Evolutionary conservation across 345 rosid species (phyloP), one percentile per base, ranked within the genome.

Genomic region (Streptanthus diversifolius): DNA sequence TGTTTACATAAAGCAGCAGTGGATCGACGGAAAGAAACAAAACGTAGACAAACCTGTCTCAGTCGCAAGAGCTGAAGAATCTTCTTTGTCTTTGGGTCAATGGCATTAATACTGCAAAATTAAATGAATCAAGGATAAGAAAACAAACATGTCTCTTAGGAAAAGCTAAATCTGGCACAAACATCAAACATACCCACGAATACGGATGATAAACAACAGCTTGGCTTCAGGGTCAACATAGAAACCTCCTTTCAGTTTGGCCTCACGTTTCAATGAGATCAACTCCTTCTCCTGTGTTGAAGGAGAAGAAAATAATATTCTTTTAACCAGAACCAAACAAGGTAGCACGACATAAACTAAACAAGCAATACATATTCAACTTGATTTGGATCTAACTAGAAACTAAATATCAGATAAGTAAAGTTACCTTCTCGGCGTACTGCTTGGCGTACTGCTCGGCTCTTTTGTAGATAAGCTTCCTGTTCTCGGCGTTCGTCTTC

Each of bases 161-260:
- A 68, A 68, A 75, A 60, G 68, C 1, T 14, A 19, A 22, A 65
- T 3, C 14, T 2, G 15, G 19, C 24, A 33, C 0, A 7, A 33
- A 8, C 2, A 4, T 8, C 0, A 47, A 0, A 63, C 85, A 54
- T 79, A 90, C 98, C 96, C 95, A 63, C 87, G 91, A 22, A 90
- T 93, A 41, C 98, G 85, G 68, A 90, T 53, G 53, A 90, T 87
- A 61, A 89, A 93, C 79, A 93, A 35, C 2, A 89, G 89, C 80
- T 89, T 93, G 10, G 97, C 91, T 76, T 93, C 97, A 15, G 98
- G 97, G 30, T 85, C 84, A 13, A 91, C 98, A 81, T 93, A 93
- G 72, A 91, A 93, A 1, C 92, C 95, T 5, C 98, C 97, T 57
- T 90, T 89, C 63, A 90, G 72, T 75, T 86, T 90, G 0, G 98